phyloP scores from a whole-genome alignment of 306 rosid species.

The Cicer chorassanicum region DNA sequence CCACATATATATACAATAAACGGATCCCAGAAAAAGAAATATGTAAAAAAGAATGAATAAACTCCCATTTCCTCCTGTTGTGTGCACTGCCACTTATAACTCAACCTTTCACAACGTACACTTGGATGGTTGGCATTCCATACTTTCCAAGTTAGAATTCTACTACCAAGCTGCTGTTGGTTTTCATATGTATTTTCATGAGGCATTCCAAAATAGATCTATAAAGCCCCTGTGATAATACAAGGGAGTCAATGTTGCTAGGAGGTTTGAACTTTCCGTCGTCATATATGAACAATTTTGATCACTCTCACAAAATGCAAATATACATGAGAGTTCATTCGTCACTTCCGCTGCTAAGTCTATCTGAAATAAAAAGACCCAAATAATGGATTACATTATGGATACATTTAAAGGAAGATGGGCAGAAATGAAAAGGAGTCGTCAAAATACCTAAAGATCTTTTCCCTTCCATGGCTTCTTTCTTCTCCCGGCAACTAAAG shows the following conservation, averaged over 20 bases:
- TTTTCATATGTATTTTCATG: conserved; percentile 53
- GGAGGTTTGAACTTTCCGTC: conserved; percentile 50
- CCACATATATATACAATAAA: conserved; percentile 47
- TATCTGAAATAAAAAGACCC: conserved; percentile 65
- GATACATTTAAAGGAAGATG: conserved; percentile 22
- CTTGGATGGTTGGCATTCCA: conserved; percentile 42
- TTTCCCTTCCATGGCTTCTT: conserved; percentile 99
- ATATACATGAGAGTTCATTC: conserved; percentile 60
- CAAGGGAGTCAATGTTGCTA: conserved; percentile 57
- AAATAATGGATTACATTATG: conserved; percentile 37
- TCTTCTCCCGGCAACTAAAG: conserved; percentile 90
- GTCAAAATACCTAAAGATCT: conserved; percentile 63
- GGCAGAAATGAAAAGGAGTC: conserved; percentile 21
- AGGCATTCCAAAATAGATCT: conserved; percentile 54
- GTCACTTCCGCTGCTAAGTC: conserved; percentile 88
- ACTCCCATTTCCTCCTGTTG: conserved; percentile 48
- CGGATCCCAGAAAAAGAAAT: conserved; percentile 47
- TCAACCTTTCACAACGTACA: conserved; percentile 41
- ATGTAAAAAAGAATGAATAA: conserved; percentile 47
- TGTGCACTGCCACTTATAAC: conserved; percentile 41
- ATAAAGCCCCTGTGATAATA: conserved; percentile 54
- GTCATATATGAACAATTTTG: conserved; percentile 50
- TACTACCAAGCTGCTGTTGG: conserved; percentile 43
- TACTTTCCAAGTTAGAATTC: conserved; percentile 48
- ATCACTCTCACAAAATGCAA: conserved; percentile 61